These are phyloP conservation scores for Fusarium aywerte DNA, from an alignment of 2,329 filamentous ascomycete species.

Conservation along the genomic window DNA sequence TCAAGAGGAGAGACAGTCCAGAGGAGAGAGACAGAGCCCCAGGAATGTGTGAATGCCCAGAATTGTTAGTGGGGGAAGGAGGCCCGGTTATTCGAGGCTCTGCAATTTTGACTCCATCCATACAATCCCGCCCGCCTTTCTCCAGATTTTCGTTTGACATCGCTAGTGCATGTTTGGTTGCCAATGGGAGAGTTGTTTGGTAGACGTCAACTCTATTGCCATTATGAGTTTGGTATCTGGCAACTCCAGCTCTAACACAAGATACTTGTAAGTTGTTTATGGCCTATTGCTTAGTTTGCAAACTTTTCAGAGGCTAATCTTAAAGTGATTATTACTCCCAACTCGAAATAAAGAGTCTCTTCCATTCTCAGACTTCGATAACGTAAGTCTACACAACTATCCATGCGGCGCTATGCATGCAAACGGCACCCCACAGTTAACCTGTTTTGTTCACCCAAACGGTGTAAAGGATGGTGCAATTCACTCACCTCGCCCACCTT, in stretches of 20 bases:
- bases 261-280: not conserved
- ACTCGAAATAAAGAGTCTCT: conserved; percentile 24
- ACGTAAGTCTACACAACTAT: conserved; percentile 39
- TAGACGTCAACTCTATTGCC: conserved; percentile 15
- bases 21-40: not conserved
- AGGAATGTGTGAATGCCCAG: conserved; percentile 24
- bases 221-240: conserved; percentile 2
- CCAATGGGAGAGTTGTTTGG: conserved; percentile 22
- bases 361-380: conserved; percentile 32
- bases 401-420: conserved; percentile 32
- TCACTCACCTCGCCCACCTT: conserved; percentile 39
- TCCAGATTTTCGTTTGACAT: conserved; percentile 41
- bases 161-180: conserved; percentile 33
- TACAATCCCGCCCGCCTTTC: conserved; percentile 24
- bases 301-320: conserved; percentile 1
- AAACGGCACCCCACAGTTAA: conserved; percentile 33
- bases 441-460: conserved; percentile 33
- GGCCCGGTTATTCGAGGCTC: conserved; percentile 52
- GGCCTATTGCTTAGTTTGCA: not conserved
- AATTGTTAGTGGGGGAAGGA: conserved; percentile 33
- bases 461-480: conserved; percentile 39
- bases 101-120: conserved; percentile 32
- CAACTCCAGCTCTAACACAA: not conserved
- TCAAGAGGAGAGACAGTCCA: not conserved
- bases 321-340: conserved; percentile 13